A percentile compares a stretch with the other conserved stretches of the same genome.
phyloP scores from a whole-genome alignment of 2,329 filamentous ascomycete species.

The Epichloe gansuensis region DNA sequence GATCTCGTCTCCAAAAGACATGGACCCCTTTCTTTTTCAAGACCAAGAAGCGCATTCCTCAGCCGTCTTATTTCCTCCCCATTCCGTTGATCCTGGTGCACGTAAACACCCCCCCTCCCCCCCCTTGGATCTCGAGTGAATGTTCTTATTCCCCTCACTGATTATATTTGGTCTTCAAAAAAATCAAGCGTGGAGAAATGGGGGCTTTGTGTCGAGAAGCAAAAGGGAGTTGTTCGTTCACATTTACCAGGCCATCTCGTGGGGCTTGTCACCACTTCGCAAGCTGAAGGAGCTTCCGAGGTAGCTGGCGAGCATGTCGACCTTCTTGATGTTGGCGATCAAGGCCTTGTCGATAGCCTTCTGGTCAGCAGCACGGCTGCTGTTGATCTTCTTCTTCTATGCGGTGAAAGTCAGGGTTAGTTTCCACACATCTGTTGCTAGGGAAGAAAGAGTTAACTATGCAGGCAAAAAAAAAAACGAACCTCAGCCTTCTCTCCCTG shows the following conservation, averaged over 20 bases:
- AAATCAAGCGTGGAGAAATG: not conserved
- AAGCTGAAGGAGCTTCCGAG: slow-evolving; percentile 94
- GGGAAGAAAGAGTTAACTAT: fast-evolving
- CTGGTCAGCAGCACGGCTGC: slow-evolving; percentile 89
- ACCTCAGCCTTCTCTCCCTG: slow-evolving; percentile 97
- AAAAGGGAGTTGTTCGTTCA: slow-evolving; percentile 1
- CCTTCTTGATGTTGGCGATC: slow-evolving; percentile 95
- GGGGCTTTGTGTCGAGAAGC: not conserved
- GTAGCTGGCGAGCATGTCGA: slow-evolving; percentile 86
- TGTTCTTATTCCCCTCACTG: not conserved
- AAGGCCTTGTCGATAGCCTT: slow-evolving; percentile 97
- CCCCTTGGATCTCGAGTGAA: not conserved
- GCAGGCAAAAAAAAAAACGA: slow-evolving; percentile 22
- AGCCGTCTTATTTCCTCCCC: not conserved
- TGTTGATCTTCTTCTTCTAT: slow-evolving; percentile 94
- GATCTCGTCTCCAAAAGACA: not conserved
- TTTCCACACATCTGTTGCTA: not conserved
- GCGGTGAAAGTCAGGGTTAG: slow-evolving; percentile 15
- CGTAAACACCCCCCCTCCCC: not conserved
- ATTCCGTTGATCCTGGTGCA: not conserved
- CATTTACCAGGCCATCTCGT: slow-evolving; percentile 98
- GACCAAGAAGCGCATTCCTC: not conserved
- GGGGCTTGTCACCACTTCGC: slow-evolving; percentile 97
- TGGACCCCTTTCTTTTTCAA: not conserved
- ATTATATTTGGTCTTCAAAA: slow-evolving; percentile 6